Percentiles rank a stretch among this genome's conserved stretches.
Conservation (phyloP, 108 stramenopile genomes). For the Fistulifera pelliculosa region DNA sequence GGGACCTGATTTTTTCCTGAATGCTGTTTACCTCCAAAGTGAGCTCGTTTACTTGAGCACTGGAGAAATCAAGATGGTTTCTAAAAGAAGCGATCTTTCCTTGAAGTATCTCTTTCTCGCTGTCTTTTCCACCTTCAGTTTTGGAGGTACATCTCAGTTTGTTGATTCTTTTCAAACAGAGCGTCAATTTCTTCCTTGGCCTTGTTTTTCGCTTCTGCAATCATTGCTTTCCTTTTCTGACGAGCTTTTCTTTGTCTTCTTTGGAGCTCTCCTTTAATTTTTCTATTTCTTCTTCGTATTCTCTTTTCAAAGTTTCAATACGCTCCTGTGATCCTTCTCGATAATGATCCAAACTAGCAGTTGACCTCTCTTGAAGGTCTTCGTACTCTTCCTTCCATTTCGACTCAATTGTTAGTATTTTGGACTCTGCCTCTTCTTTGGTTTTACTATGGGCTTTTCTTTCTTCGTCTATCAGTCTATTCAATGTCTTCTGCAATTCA, state of each 20-base stretch:
- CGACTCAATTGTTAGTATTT: constrained; percentile 1
- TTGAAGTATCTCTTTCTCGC: constrained; percentile 30
- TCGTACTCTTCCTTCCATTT: constrained; percentile 3
- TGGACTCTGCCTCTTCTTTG: constrained; percentile 14
- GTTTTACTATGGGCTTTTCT: constrained; percentile 16
- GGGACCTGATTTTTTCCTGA: constrained; percentile 31
- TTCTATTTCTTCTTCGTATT: constrained; percentile 11
- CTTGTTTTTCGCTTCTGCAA: constrained; percentile 41
- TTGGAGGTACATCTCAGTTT: constrained; percentile 27
- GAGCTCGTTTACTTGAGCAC: constrained; percentile 31
- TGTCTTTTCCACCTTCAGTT: constrained; percentile 32
- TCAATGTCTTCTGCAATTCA: constrained; percentile 38
- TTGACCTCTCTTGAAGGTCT: constrained; percentile 1
- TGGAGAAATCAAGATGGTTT: constrained; percentile 46
- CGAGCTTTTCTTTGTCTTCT: constrained; percentile 29
- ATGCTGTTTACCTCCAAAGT: constrained; percentile 35
- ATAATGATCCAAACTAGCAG: background rate
- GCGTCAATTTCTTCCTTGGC: constrained; percentile 32
- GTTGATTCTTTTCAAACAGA: constrained; percentile 29
- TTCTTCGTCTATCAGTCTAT: constrained; percentile 42
- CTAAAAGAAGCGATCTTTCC: constrained; percentile 53
- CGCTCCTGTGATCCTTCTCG: background rate
- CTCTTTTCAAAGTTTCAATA: background rate
- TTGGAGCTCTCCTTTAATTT: constrained; percentile 1
- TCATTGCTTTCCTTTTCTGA: constrained; percentile 47